These are phyloP conservation scores for Colletotrichum sansevieriae DNA, from an alignment of 2,329 filamentous ascomycete species.

Conservation along the genomic window DNA sequence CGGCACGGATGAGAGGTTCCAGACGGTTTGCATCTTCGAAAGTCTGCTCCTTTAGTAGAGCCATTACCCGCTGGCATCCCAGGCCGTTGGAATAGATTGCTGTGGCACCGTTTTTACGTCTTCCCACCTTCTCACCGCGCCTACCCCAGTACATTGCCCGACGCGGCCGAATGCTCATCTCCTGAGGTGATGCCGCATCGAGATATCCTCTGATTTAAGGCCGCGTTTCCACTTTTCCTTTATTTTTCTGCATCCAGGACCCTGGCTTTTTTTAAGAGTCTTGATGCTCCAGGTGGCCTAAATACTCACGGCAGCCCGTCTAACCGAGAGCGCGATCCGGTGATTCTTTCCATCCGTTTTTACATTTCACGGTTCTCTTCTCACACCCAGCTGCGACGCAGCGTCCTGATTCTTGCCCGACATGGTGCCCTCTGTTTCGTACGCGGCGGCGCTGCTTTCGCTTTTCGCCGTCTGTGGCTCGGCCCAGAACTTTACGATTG, in stretches of 20 bases:
- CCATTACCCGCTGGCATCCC: constrained; percentile 15
- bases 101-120: constrained; percentile 7
- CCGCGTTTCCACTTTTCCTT: constrained; percentile 38
- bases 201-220: constrained; percentile 25
- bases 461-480: constrained; percentile 45
- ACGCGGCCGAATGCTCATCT: constrained; percentile 31
- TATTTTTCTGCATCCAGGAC: constrained; percentile 25
- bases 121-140: background rate
- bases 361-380: background rate
- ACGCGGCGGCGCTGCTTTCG: constrained; percentile 44
- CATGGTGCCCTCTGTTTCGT: constrained; percentile 33
- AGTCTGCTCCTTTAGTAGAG: background rate
- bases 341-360: constrained; percentile 18
- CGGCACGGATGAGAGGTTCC: constrained; percentile 11
- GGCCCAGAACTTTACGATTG: constrained; percentile 66
- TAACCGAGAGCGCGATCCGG: constrained; percentile 13
- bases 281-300: constrained; percentile 39
- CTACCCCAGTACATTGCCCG: background rate
- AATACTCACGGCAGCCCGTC: constrained; percentile 18
- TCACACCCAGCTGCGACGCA: constrained; percentile 24
- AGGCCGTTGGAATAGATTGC: background rate
- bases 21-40: background rate
- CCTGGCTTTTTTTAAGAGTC: constrained; percentile 20
- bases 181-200: constrained; percentile 25
- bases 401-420: background rate